Base-by-base conservation (phyloP, 371 early-diverging fungal genomes). In the Phascolomyces articulosus region DNA sequence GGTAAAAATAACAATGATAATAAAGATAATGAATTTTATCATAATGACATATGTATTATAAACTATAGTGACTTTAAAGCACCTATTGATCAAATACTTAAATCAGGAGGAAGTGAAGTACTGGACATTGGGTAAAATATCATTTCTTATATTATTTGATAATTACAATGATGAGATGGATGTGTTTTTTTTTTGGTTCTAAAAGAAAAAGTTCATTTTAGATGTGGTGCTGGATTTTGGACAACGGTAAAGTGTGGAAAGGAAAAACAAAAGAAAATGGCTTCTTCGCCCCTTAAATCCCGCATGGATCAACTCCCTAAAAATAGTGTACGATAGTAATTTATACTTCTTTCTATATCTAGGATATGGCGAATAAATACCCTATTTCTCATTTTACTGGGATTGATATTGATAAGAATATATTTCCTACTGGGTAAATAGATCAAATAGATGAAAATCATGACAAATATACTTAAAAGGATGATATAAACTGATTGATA, bases 161-260 rank as follows among this genome's bases (percentile, higher is more conserved):
- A n/a, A n/a, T n/a, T n/a, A n/a, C n/a, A n/a, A n/a, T n/a, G n/a
- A n/a, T n/a, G n/a, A n/a, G n/a, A n/a, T n/a, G n/a, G n/a, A n/a
- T n/a, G n/a, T n/a, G n/a, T n/a, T n/a, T n/a, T n/a, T n/a, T n/a
- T n/a, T n/a, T n/a, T n/a, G 0, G 11, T 34, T 34, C 34, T 34
- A 34, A 34, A 34, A 34, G 11, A 34, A 47, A 47, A 13, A n/a
- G 18, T 34, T 51, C 49, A 41, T 15, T 18, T 4, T 67, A 77
- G 74, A 24, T 77, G 77, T 53, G 80, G 80, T 40, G 69, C 80
- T 56, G 80, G 80, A 0, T 77, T 74, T 61, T 79, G 80, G 80
- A 74, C 75, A 41, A 64, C 62, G 47, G 80, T 79, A 79, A 18
- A 44, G 44, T 18, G 16, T 13, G 16, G 6, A 34, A 34, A 34